Conservation (phyloP, 176 grass and related monocot species). For the Oryza meyeriana region DNA sequence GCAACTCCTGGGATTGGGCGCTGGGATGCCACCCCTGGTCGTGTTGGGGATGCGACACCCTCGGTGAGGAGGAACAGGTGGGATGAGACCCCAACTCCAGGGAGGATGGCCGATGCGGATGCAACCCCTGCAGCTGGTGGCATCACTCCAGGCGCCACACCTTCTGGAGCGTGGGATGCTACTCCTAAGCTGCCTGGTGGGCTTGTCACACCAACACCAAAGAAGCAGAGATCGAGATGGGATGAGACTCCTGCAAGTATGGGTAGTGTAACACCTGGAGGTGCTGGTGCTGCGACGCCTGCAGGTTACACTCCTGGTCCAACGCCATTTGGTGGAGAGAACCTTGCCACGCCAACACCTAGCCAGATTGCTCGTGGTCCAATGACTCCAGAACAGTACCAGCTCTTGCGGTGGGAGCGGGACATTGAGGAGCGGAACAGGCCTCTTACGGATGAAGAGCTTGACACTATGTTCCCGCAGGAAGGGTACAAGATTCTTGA, state of each 20-base stretch:
- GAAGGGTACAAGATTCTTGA: slow-evolving; percentile 96
- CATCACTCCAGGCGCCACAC: slow-evolving; percentile 67
- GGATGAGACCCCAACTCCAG: slow-evolving; percentile 95
- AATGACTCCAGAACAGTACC: slow-evolving; percentile 86
- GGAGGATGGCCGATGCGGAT: slow-evolving; percentile 85
- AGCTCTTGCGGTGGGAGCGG: slow-evolving; percentile 89
- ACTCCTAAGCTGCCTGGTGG: slow-evolving; percentile 84
- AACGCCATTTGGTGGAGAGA: slow-evolving; percentile 75
- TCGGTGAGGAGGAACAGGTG: slow-evolving; percentile 82
- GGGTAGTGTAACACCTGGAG: slow-evolving; percentile 59
- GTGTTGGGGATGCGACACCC: slow-evolving; percentile 72
- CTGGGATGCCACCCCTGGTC: slow-evolving; percentile 80
- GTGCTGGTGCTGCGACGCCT: slow-evolving; percentile 50
- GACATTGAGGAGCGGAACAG: slow-evolving; percentile 95
- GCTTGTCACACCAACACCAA: slow-evolving; percentile 84
- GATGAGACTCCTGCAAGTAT: slow-evolving; percentile 87
- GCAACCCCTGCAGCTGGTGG: slow-evolving; percentile 80
- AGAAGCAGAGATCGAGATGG: slow-evolving; percentile 93
- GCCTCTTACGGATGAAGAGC: slow-evolving; percentile 91
- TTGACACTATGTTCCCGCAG: slow-evolving; percentile 77
- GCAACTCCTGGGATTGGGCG: slow-evolving; percentile 79
- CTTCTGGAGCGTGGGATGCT: slow-evolving; percentile 90
- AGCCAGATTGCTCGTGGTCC: slow-evolving; percentile 58
- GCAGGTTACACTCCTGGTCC: slow-evolving; percentile 78
- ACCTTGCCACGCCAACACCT: slow-evolving; percentile 56